These are phyloP conservation scores for Spinacia oleracea DNA, from an alignment of 179 eudicot genomes.

Conservation along the genomic window DNA sequence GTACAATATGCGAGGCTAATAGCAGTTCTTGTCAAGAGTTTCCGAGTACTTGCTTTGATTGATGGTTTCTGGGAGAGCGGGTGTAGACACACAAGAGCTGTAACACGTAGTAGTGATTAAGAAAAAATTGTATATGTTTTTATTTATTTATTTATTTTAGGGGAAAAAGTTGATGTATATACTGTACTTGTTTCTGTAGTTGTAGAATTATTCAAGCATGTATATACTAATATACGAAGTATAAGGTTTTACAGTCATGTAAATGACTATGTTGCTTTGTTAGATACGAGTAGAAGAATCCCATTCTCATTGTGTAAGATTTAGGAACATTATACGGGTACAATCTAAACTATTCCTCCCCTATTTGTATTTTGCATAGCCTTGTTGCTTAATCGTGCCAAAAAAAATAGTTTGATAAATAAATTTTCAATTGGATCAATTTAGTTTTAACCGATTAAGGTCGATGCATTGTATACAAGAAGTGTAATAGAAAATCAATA, in stretches of 20 bases:
- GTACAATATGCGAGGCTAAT: background rate
- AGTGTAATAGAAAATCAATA: no score
- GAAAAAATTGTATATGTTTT: background rate
- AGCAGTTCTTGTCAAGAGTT: background rate
- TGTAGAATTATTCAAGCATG: slow-evolving; percentile 8
- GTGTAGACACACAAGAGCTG: background rate
- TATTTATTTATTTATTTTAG: background rate
- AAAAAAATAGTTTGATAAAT: no score
- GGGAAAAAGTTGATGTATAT: slow-evolving; percentile 1
- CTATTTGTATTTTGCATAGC: no score
- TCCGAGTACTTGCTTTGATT: background rate
- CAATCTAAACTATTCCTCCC: no score
- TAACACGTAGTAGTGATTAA: background rate
- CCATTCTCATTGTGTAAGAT: background rate
- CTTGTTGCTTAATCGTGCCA: no score
- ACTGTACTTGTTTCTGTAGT: background rate
- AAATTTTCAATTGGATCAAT: no score
- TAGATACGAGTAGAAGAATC: background rate
- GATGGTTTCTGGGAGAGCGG: background rate
- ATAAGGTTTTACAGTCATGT: slow-evolving; percentile 20
- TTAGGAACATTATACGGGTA: no score
- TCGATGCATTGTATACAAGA: no score
- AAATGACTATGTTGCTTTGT: slow-evolving; percentile 2
- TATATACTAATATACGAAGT: slow-evolving; percentile 10
- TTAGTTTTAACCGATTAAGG: no score